A percentile compares a stretch with the other conserved stretches of the same genome.
These are phyloP conservation scores for Flammula alnicola DNA, from an alignment of 1,284 basidiomycete genomes.

Conservation along the genomic window DNA sequence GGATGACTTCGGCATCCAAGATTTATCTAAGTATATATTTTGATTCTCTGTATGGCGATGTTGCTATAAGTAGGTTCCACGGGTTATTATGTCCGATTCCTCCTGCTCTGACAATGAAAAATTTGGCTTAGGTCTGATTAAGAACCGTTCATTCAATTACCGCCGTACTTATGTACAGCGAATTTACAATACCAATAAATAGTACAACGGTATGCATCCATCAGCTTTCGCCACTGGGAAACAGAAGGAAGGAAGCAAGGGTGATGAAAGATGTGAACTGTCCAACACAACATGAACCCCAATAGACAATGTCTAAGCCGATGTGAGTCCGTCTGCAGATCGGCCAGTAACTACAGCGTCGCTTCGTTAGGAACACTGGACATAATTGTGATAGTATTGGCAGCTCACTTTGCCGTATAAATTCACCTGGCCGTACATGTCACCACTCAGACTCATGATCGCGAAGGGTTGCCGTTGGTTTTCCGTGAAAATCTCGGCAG, in stretches of 20 bases:
- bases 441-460: not conserved
- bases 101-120: constrained; percentile 6
- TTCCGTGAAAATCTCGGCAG: constrained; percentile 26
- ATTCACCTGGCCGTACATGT: too few relatives aligned
- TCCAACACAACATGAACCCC: not conserved
- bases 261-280: not conserved
- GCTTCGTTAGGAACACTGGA: too few relatives aligned
- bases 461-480: constrained; percentile 3
- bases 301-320: not conserved
- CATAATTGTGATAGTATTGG: too few relatives aligned
- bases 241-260: constrained; percentile 3
- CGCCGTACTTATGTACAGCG: constrained; percentile 16
- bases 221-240: constrained; percentile 11
- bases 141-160: constrained; percentile 18
- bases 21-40: too few relatives aligned
- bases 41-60: too few relatives aligned
- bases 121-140: constrained; percentile 3
- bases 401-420: too few relatives aligned
- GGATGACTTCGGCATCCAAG: constrained; percentile 47
- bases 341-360: too few relatives aligned
- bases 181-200: constrained; percentile 15
- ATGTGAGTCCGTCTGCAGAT: too few relatives aligned
- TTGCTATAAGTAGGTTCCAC: too few relatives aligned
- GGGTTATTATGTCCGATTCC: constrained; percentile 6
- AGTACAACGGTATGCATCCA: constrained; percentile 15